A percentile compares a stretch with the other conserved stretches of the same genome.
Conservation (phyloP, 2,329 filamentous ascomycete genomes). For the Diplodia corticola region DNA sequence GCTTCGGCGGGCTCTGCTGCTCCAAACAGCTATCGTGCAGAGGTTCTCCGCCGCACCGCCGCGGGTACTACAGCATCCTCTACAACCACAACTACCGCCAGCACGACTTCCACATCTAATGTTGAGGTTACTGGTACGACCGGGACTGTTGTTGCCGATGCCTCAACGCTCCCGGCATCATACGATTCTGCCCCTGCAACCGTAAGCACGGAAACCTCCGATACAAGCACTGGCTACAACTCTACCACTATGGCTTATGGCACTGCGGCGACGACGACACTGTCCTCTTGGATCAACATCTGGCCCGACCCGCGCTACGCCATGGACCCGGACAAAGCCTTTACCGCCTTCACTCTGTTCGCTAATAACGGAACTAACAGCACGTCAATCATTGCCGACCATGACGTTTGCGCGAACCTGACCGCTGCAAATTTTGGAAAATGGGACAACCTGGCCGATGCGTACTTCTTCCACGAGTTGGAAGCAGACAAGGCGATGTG, state of each 20-base stretch:
- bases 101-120: neutral
- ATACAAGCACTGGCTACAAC: neutral
- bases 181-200: no score
- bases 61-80: neutral
- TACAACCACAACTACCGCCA: neutral
- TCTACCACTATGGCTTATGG: neutral
- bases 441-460: neutral
- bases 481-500: neutral
- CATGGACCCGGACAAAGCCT: neutral
- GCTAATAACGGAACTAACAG: fast-evolving
- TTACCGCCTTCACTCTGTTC: neutral
- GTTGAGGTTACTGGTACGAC: neutral
- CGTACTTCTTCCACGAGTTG: neutral
- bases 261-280: neutral
- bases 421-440: neutral
- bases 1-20: neutral
- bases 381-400: neutral
- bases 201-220: no score
- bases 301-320: neutral
- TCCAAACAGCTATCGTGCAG: neutral
- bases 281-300: neutral
- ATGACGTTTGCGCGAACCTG: neutral
- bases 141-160: neutral
- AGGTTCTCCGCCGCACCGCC: neutral
- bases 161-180: no score